These are phyloP conservation scores for Aureobasidium sp. DNA, from an alignment of 2,329 filamentous ascomycete genomes.

Conservation along the genomic window DNA sequence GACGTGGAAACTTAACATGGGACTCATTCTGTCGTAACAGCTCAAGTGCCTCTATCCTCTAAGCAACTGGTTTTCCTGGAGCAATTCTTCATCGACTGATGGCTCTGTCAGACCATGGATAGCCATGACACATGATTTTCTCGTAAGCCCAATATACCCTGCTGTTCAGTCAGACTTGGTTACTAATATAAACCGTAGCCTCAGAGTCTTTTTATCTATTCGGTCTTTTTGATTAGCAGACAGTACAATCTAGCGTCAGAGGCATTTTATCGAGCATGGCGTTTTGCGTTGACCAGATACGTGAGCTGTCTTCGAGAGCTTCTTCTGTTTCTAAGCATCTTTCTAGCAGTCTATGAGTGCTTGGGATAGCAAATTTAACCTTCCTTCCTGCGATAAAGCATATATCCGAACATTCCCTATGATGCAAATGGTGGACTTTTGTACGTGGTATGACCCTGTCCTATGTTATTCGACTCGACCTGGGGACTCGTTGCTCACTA, in stretches of 20 bases:
- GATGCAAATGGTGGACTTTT: neutral
- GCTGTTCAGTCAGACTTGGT: neutral
- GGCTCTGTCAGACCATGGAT: too few relatives aligned
- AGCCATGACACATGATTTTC: too few relatives aligned
- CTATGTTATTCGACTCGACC: too few relatives aligned
- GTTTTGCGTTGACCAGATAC: neutral
- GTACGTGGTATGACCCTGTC: neutral
- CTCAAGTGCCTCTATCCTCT: neutral
- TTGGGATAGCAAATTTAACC: neutral
- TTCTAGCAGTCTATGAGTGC: neutral
- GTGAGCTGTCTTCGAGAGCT: neutral
- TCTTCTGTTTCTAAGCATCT: neutral
- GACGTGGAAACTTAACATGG: neutral
- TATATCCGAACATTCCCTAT: neutral
- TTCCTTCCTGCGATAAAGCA: too few relatives aligned
- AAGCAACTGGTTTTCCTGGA: neutral
- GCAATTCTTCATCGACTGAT: neutral
- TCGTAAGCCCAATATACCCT: neutral
- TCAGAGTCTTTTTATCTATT: neutral
- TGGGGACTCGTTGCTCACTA: too few relatives aligned
- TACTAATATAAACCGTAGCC: neutral
- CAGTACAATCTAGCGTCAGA: neutral
- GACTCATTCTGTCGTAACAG: constrained; percentile 1
- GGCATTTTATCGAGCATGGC: neutral
- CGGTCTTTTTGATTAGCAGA: neutral